Evolutionary conservation across 2,329 filamentous ascomycete genomes (phyloP).

Genomic region (Raffaelea albimanens): DNA sequence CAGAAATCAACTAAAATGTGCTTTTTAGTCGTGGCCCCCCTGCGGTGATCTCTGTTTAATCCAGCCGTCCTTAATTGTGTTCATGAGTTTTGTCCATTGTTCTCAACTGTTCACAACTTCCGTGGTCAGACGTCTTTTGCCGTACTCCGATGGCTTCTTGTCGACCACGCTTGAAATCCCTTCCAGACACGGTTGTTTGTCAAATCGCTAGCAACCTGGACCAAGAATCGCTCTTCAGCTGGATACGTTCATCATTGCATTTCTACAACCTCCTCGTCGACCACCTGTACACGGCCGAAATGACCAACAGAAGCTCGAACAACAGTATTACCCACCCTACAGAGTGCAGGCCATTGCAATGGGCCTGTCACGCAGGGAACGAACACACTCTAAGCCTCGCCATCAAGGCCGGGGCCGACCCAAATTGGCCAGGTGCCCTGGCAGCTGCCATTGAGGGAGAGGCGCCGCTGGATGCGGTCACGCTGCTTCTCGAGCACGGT

Average conservation of each 20-base stretch:
- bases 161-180: not conserved
- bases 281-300: slow-evolving; percentile 3
- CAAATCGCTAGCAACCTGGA: slow-evolving; percentile 3
- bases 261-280: slow-evolving; percentile 2
- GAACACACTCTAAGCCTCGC: not conserved
- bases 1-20: too few relatives aligned
- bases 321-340: too few relatives aligned
- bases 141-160: not conserved
- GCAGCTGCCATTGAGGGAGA: slow-evolving; percentile 1
- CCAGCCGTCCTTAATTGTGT: too few relatives aligned
- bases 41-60: too few relatives aligned
- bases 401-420: slow-evolving; percentile 1
- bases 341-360: not conserved
- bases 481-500: slow-evolving; percentile 2
- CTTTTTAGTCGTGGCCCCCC: too few relatives aligned
- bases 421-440: not conserved
- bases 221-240: not conserved
- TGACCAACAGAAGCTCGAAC: too few relatives aligned
- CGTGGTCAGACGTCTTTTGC: too few relatives aligned
- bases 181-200: slow-evolving; percentile 6
- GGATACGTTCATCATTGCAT: not conserved
- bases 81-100: too few relatives aligned
- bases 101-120: too few relatives aligned
- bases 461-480: not conserved
- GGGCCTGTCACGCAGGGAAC: not conserved